Conservation (phyloP, 805 yeast genomes). For the Candida dendrica region DNA sequence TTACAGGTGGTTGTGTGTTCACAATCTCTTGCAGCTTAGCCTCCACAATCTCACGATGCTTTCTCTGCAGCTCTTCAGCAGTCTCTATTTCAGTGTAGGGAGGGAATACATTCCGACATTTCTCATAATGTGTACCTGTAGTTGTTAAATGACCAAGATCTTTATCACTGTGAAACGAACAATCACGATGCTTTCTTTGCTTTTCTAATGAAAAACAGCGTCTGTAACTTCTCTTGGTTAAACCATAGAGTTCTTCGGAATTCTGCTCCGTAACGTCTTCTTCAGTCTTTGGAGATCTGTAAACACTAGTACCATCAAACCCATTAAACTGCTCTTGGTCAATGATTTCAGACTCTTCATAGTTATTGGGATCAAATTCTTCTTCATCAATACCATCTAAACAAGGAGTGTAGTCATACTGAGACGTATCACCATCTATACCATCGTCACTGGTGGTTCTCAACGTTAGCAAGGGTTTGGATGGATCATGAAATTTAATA, state of each 20-base stretch:
- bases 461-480: constrained; percentile 30
- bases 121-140: background rate
- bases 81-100: too few species aligned
- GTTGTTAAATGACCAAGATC: background rate
- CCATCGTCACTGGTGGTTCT: constrained; percentile 28
- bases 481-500: constrained; percentile 27
- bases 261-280: too few species aligned
- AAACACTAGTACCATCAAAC: background rate
- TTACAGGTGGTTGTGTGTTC: background rate
- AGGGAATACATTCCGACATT: too few species aligned
- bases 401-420: constrained; percentile 1
- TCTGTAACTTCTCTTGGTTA: background rate
- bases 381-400: constrained; percentile 3
- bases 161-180: background rate
- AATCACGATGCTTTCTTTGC: background rate
- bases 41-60: background rate
- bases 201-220: background rate
- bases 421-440: background rate
- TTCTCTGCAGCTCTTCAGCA: background rate
- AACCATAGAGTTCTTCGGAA: background rate
- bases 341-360: too few species aligned
- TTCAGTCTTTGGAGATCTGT: too few species aligned
- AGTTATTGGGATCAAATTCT: too few species aligned
- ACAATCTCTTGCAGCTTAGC: background rate
- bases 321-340: background rate